These are phyloP conservation scores for Centaurea solstitialis DNA, from an alignment of 129 eudicot genomes.

Conservation along the genomic window DNA sequence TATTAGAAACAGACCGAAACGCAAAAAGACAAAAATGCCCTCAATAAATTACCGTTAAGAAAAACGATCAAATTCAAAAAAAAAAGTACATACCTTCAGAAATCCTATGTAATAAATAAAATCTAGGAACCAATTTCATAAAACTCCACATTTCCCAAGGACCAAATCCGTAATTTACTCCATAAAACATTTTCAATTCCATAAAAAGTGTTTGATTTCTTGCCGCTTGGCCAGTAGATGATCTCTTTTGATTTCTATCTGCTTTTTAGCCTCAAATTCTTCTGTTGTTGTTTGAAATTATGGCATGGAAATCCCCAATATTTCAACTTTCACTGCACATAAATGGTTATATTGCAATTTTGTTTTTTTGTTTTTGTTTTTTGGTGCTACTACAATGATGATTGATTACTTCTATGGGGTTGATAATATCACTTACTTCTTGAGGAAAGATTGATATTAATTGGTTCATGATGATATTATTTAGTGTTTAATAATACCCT, in stretches of 20 bases:
- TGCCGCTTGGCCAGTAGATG: no score
- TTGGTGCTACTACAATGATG: neutral
- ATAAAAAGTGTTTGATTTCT: neutral
- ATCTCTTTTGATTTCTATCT: neutral
- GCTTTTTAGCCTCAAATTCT: neutral
- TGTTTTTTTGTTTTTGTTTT: neutral
- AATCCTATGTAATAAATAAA: neutral
- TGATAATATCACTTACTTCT: neutral
- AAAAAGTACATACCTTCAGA: no score
- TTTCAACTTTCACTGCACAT: neutral
- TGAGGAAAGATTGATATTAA: neutral
- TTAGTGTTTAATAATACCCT: neutral
- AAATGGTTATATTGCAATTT: neutral
- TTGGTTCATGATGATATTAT: neutral
- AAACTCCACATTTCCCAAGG: neutral
- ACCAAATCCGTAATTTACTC: neutral
- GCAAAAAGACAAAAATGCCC: neutral
- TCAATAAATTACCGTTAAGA: neutral
- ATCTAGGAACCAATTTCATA: neutral
- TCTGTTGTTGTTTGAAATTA: neutral
- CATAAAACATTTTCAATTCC: neutral
- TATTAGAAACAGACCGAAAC: neutral
- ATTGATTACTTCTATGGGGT: neutral
- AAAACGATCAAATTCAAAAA: neutral
- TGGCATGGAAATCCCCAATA: neutral